Base-by-base conservation (phyloP, 202 grass and related monocot genomes). In the Sporobolus alterniflorus region DNA sequence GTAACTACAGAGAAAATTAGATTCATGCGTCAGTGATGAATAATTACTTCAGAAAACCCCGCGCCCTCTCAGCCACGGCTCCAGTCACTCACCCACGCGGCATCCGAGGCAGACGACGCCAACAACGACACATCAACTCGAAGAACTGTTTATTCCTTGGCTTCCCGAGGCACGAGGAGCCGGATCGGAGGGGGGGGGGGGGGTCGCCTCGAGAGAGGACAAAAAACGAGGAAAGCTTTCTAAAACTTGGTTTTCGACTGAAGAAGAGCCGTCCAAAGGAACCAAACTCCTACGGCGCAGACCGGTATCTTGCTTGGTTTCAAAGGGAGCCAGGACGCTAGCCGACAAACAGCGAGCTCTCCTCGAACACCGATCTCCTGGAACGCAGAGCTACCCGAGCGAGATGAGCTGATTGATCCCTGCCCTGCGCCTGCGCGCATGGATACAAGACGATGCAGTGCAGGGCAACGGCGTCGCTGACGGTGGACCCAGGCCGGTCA, bases 71-170 rank as follows among this genome's bases (percentile, higher is more conserved):
- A n/a, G n/a, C n/a, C n/a, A n/a, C 3, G 6, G 26, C 57, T 42
- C 50, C 63, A 34, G 49, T 46, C 52, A 14, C 56, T 10, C 54
- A 22, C 50, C 6, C 36, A 5, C 28, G 46, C 18, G 65, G 40
- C 17, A 0, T 11, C 21, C 36, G 73, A 57, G 56, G 6, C 25
- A 61, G 57, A 61, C 57, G 25, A 40, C 11, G 3, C 17, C 63
- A 47, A 36, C 40, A 55, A 56, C 56, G 82, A 64, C 59, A n/a
- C 63, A 50, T 73, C 74, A 67, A 73, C 28, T 83, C 48, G 47
- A 56, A 32, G 54, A 39, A 73, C 36, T 78, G 74, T 72, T 65
- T 69, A 73, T 78, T 78, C 80, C 39, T 57, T 49, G 9, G 47
- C 18, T 78, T 78, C 47, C 67, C 66, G 26, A 77, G 78, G 42